phyloP scores from a whole-genome alignment of 2,329 filamentous ascomycete species.

The Basipetospora chlamydospora region DNA sequence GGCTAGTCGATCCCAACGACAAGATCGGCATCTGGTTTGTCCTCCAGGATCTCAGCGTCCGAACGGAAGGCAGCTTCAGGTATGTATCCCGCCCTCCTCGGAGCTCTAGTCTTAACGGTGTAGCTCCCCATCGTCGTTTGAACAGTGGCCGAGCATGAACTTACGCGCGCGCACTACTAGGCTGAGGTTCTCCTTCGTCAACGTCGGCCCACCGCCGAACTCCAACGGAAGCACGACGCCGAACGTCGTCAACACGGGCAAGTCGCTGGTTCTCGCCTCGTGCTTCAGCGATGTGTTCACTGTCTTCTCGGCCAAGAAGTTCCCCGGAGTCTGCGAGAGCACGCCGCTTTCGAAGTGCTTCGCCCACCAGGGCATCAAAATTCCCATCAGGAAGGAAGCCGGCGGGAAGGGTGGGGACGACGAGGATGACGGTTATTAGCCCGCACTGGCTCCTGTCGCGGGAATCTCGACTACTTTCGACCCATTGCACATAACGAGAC shows the following conservation, averaged over 20 bases:
- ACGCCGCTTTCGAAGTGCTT: conserved; percentile 86
- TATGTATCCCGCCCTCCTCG: too few relatives aligned
- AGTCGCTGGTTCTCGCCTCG: conserved; percentile 68
- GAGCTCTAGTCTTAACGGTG: too few relatives aligned
- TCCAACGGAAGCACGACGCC: conserved; percentile 20
- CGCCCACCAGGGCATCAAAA: conserved; percentile 88
- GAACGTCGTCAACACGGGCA: conserved; percentile 51
- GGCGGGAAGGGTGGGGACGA: conserved; percentile 35
- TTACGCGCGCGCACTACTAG: conserved; percentile 18
- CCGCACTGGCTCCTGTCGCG: too few relatives aligned
- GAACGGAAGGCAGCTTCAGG: conserved; percentile 85
- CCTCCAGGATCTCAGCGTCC: conserved; percentile 83
- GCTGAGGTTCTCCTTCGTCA: conserved; percentile 62
- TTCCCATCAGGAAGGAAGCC: conserved; percentile 84
- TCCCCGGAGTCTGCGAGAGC: conserved; percentile 91
- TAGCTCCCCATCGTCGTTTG: too few relatives aligned
- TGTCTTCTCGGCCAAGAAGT: conserved; percentile 95
- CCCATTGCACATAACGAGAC: too few relatives aligned
- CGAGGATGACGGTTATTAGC: conserved; percentile 28
- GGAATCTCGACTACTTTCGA: too few relatives aligned
- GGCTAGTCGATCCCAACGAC: conserved; percentile 62
- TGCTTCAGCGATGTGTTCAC: conserved; percentile 82
- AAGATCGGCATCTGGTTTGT: conserved; percentile 94
- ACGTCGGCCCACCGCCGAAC: conserved; percentile 47
- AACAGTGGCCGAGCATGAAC: too few relatives aligned